phyloP scores from a whole-genome alignment of 805 yeast species.

The Candida methanosorbosa region DNA sequence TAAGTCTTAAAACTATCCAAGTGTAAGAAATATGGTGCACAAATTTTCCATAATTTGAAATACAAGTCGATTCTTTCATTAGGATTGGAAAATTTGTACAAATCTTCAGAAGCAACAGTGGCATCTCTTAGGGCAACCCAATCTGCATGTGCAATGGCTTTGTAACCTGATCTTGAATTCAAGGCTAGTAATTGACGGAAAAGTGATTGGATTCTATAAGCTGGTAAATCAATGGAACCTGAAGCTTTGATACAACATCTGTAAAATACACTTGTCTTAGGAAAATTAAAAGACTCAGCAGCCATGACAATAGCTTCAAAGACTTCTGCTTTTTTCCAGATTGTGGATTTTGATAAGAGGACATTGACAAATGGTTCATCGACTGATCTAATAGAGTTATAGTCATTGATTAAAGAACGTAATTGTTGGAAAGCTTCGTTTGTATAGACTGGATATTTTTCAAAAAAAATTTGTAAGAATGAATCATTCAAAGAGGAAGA shows the following conservation, averaged over 20 bases:
- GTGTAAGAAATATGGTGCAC: conserved; percentile 38
- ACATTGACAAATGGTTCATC: conserved; percentile 83
- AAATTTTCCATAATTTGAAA: conserved; percentile 44
- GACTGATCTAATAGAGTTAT: conserved; percentile 46
- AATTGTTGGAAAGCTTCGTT: conserved; percentile 49
- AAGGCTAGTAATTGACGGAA: conserved; percentile 26
- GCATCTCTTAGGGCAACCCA: conserved; percentile 82
- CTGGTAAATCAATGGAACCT: conserved; percentile 51
- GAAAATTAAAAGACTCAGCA: conserved; percentile 47
- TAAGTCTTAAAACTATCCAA: conserved; percentile 37
- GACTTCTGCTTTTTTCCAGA: conserved; percentile 61
- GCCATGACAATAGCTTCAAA: conserved; percentile 55
- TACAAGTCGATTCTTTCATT: conserved; percentile 44
- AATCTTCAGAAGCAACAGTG: conserved; percentile 40
- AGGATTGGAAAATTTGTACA: conserved; percentile 18
- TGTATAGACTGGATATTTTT: conserved; percentile 40
- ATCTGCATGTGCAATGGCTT: conserved; percentile 71
- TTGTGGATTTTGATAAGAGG: conserved; percentile 53
- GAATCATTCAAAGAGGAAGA: conserved; percentile 65
- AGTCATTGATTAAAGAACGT: conserved; percentile 45
- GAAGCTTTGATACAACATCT: conserved; percentile 66
- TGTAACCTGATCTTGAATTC: conserved; percentile 44
- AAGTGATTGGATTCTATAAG: conserved; percentile 39
- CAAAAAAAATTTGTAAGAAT: conserved; percentile 61
- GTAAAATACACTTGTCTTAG: conserved; percentile 59